Evolutionary conservation across 352 stramenopile genomes (phyloP), one percentile per base, ranked within the genome.

Genomic region (Phytophthora palmivora): DNA sequence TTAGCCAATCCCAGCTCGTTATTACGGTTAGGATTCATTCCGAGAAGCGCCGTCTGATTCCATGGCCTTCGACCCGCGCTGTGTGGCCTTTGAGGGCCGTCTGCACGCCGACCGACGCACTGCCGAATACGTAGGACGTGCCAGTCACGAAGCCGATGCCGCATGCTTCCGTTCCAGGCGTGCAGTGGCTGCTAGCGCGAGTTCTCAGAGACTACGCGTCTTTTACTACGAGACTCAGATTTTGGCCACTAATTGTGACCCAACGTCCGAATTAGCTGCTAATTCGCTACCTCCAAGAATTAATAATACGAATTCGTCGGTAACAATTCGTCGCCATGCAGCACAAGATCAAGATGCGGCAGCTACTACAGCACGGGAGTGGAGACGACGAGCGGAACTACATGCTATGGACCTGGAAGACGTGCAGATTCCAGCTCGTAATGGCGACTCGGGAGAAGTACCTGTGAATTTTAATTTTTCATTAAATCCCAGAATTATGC

Each of bases 191-290:
- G 41, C 68, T n/a, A 36, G 16, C 19, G 41, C 28, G 41, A 45
- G 9, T 32, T 57, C 39, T 37, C 19, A 18, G 16, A 26, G n/a
- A 0, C 28, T 82, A 8, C 77, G 69, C 16, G 34, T 84, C 22
- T 89, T 79, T 49, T 89, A 89, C 63, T 87, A 65, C 38, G 80
- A 89, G 67, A 72, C 70, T 41, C 75, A 73, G 24, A 62, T 88
- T 43, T 14, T 88, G 26, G 64, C 81, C 10, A 85, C 78, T 28
- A 37, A 24, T 26, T 54, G 43, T 34, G 52, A 58, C 19, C 36
- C 34, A 14, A 62, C 33, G 16, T 6, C 43, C 55, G 16, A 76
- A 73, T 57, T 65, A 74, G 46, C 39, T 41, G 26, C 52, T 70
- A 38, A 52, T 78, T 46, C 44, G 12, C 2, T 44, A 58, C 50